A percentile compares a stretch with the other conserved stretches of the same genome.
phyloP scores from a whole-genome alignment of 2,329 filamentous ascomycete genomes.

The Fonsecaea pugnacius region DNA sequence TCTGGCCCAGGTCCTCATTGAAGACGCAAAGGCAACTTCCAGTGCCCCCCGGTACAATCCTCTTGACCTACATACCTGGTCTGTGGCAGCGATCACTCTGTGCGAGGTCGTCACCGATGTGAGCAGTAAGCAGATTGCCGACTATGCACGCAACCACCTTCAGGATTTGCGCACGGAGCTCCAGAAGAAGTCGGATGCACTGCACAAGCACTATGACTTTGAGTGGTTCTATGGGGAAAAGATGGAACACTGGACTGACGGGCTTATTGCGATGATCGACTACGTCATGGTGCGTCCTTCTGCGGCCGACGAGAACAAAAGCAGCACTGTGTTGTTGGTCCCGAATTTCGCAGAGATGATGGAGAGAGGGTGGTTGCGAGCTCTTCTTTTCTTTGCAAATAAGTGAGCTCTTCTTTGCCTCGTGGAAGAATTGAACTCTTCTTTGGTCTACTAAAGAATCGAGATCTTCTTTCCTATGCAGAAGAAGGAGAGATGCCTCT shows the following conservation, averaged over 20 bases:
- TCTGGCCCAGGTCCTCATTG: slow-evolving; percentile 9
- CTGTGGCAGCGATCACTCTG: slow-evolving; percentile 27
- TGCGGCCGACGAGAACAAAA: background rate
- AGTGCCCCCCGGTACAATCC: slow-evolving; percentile 23
- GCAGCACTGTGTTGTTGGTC: background rate
- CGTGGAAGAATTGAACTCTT: background rate
- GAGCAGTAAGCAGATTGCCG: slow-evolving; percentile 1
- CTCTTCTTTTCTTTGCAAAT: slow-evolving; percentile 9
- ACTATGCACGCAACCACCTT: slow-evolving; percentile 15
- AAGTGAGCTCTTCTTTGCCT: background rate
- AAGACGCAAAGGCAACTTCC: background rate
- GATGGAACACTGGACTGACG: slow-evolving; percentile 29
- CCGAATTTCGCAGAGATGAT: slow-evolving; percentile 5
- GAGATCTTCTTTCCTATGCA: slow-evolving; percentile 6
- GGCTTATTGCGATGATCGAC: slow-evolving; percentile 32
- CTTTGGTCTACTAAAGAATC: background rate
- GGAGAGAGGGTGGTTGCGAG: slow-evolving; percentile 6
- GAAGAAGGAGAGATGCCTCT: background rate
- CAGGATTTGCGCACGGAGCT: slow-evolving; percentile 13
- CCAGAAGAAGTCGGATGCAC: slow-evolving; percentile 26
- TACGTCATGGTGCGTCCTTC: slow-evolving; percentile 4
- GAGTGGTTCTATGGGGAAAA: slow-evolving; percentile 24
- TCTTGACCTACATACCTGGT: slow-evolving; percentile 26
- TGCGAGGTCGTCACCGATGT: slow-evolving; percentile 22
- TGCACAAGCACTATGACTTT: slow-evolving; percentile 25